A percentile compares a stretch with the other conserved stretches of the same genome.
Evolutionary conservation across 495 filamentous ascomycete genomes (phyloP).

Genomic region (Penicillium ucsense): DNA sequence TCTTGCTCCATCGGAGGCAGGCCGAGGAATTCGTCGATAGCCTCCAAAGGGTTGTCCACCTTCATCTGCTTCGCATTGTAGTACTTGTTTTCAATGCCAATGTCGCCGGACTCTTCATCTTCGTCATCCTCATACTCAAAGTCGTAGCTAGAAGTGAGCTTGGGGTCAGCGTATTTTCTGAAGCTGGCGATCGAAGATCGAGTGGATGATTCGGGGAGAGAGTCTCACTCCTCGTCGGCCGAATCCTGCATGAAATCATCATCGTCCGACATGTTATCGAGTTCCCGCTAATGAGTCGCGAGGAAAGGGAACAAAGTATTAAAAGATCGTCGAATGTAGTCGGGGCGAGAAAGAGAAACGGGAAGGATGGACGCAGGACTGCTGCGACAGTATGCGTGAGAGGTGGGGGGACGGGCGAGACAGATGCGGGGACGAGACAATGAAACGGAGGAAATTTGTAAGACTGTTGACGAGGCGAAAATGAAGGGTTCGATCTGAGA

Average conservation of each 20-base stretch:
- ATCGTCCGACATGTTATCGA: constrained; percentile 74
- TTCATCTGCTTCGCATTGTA: constrained; percentile 99
- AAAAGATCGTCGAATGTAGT: background rate
- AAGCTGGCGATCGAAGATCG: constrained; percentile 4
- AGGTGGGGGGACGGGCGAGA: no score
- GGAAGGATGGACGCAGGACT: background rate
- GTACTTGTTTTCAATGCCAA: constrained; percentile 98
- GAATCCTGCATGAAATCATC: constrained; percentile 99
- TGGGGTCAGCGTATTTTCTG: constrained; percentile 8
- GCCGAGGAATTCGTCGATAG: constrained; percentile 82
- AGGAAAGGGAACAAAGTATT: background rate
- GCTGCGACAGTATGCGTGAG: no score
- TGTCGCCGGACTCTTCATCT: constrained; percentile 76
- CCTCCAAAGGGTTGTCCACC: constrained; percentile 71
- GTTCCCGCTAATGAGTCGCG: background rate
- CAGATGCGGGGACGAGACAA: no score
- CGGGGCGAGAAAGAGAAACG: background rate
- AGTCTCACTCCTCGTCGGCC: constrained; percentile 63
- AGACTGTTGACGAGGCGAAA: no score
- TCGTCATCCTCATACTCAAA: constrained; percentile 95
- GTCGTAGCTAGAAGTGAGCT: constrained; percentile 57
- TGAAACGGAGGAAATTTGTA: no score
- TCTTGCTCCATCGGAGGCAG: constrained; percentile 76
- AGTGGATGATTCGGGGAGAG: background rate
- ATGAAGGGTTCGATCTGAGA: no score